These are phyloP conservation scores for Gynandropsis gynandra DNA, from an alignment of 345 rosid species.

Conservation along the genomic window DNA sequence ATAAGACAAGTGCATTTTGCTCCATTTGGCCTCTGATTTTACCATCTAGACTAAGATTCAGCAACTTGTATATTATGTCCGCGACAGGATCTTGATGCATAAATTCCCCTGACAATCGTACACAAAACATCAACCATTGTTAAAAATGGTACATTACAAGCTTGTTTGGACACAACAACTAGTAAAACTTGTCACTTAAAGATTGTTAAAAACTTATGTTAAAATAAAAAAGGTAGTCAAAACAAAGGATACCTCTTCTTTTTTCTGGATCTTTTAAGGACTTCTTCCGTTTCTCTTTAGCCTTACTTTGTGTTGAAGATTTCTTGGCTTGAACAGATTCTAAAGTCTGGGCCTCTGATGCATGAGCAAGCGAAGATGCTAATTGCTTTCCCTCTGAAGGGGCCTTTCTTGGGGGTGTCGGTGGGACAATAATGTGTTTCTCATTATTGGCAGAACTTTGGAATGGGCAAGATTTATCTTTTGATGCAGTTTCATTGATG, in stretches of 20 bases:
- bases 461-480: constrained; percentile 19
- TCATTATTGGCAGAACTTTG: constrained; percentile 20
- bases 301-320: constrained; percentile 25
- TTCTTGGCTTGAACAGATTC: constrained; percentile 20
- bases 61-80: constrained; percentile 41
- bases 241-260: constrained; percentile 34
- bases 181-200: constrained; percentile 14
- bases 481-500: constrained; percentile 18
- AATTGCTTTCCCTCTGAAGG: constrained; percentile 19
- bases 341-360: constrained; percentile 26
- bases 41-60: constrained; percentile 37
- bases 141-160: constrained; percentile 2
- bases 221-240: too few species aligned
- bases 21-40: constrained; percentile 25
- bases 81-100: constrained; percentile 26
- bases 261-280: constrained; percentile 21
- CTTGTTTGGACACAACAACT: constrained; percentile 19
- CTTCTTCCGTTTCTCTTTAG: constrained; percentile 26
- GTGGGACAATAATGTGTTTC: constrained; percentile 22
- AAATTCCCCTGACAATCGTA: constrained; percentile 34
- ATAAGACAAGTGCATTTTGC: constrained; percentile 59
- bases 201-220: too few species aligned
- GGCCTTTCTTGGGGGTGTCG: constrained; percentile 30
- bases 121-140: constrained; percentile 11
- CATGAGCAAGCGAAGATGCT: constrained; percentile 15